Base-by-base conservation (phyloP, 73 alveolate species). In the Blepharisma japonicum region DNA sequence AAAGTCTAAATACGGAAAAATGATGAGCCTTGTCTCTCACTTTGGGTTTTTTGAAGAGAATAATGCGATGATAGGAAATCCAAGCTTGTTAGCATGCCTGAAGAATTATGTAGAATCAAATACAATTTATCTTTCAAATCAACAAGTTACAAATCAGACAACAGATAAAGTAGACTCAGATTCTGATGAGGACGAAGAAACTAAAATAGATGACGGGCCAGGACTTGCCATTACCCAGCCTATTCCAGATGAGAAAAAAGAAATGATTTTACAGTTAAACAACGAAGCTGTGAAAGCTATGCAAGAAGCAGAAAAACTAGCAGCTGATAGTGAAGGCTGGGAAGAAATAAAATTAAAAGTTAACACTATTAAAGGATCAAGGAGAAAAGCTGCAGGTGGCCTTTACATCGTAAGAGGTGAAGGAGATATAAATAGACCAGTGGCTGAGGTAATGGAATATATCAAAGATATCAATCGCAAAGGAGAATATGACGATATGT, bases 401-500 rank as follows among this genome's bases (percentile, higher is more conserved):
- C 45, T 32, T 21, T 76, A 18, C 50, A 25, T 46, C 70, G 86
- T 66, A 32, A 87, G 79, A 53, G 85, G 88, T 23, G 83, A 55
- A 45, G 88, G 89, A 4, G 23, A 55, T 23, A 68, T 87, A 6
- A 56, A 87, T 45, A 54, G 51, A 14, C 55, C 81, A 11, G 61
- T 87, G 3, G 68, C 53, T 39, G 72, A 68, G 0, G 74, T 88
- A 8, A 7, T 54, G 21, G 55, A 42, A n/a, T 18, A 50, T 68
- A 7, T 86, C 20, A 9, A 79, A 23, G 85, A 88, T 67, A n/a
- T 49, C 38, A 50, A 42, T 18, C 6, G 45, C 38, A 84, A 83
- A 54, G 53, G 70, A 7, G 50, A 47, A 20, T 88, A 88, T 84
- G 95, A 88, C 53, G 80, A 71, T 6, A 81, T 66, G 6, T 88